These are phyloP conservation scores for Penicillium sp. DNA, from an alignment of 2,329 filamentous ascomycete species.

Conservation along the genomic window DNA sequence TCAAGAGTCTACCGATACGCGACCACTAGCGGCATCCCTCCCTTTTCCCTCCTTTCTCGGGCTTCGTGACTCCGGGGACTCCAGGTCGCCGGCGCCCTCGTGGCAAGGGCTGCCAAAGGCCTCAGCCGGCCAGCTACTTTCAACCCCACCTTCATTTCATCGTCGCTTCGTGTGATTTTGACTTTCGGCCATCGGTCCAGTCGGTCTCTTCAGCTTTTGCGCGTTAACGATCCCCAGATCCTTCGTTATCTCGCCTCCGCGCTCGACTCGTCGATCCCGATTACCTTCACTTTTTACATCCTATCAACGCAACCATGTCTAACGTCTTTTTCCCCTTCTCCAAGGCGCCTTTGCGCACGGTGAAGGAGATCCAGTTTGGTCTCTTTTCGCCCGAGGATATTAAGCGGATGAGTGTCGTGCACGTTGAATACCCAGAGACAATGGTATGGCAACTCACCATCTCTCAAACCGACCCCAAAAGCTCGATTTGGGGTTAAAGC, in stretches of 20 bases:
- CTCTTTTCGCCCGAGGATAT: constrained; percentile 97
- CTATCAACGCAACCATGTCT: constrained; percentile 67
- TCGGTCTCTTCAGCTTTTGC: constrained; percentile 19
- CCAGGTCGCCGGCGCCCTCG: constrained; percentile 46
- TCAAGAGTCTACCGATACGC: constrained; percentile 25
- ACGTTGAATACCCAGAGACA: constrained; percentile 97
- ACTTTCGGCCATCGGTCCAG: constrained; percentile 8
- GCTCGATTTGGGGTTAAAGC: neutral
- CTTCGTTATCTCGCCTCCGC: constrained; percentile 15
- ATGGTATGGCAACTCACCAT: constrained; percentile 61
- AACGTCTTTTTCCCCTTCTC: constrained; percentile 89
- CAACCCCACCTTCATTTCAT: constrained; percentile 32
- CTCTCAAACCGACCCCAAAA: neutral
- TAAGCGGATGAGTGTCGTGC: constrained; percentile 96
- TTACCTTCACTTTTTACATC: constrained; percentile 12
- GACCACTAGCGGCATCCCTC: constrained; percentile 24
- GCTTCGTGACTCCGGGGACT: constrained; percentile 38
- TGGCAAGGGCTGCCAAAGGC: constrained; percentile 50
- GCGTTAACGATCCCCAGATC: constrained; percentile 15
- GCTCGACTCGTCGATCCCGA: constrained; percentile 9
- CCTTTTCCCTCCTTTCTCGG: constrained; percentile 30
- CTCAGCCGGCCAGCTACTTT: constrained; percentile 43
- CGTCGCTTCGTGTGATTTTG: constrained; percentile 24
- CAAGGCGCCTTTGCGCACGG: constrained; percentile 92
- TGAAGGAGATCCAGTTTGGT: constrained; percentile 99